A percentile compares a stretch with the other conserved stretches of the same genome.
phyloP scores from a whole-genome alignment of 768 basidiomycete species.

The Boletus patriciae region DNA sequence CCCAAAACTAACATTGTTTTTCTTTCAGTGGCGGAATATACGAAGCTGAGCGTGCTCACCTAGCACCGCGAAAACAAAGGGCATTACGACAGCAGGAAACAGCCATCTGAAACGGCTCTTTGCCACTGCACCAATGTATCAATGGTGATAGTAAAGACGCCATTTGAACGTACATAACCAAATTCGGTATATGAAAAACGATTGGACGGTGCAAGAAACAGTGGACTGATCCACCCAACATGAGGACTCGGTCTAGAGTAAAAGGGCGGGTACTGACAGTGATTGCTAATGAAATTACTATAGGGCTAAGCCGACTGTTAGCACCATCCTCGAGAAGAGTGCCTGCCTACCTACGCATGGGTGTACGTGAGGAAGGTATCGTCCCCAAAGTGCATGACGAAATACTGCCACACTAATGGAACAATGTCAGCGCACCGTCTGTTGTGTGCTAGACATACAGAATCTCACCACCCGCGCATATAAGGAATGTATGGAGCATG shows the following conservation, averaged over 20 bases:
- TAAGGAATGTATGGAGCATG: constrained; percentile 17
- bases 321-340: not conserved
- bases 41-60: constrained; percentile 7
- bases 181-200: constrained; percentile 29
- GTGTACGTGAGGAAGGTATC: constrained; percentile 5
- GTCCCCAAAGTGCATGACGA: constrained; percentile 25
- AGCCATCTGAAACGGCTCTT: constrained; percentile 20
- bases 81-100: constrained; percentile 14
- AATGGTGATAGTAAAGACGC: not conserved
- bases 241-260: constrained; percentile 13
- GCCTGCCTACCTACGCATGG: constrained; percentile 22
- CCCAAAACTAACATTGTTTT: constrained; percentile 13
- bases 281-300: constrained; percentile 21
- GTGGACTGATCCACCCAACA: constrained; percentile 14
- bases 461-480: constrained; percentile 19
- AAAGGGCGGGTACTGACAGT: constrained; percentile 16
- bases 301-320: constrained; percentile 17
- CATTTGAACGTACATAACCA: constrained; percentile 19
- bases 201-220: constrained; percentile 23
- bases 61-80: constrained; percentile 18
- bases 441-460: not conserved
- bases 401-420: constrained; percentile 22
- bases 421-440: constrained; percentile 1
- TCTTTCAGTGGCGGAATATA: not conserved
- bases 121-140: constrained; percentile 7